Evolutionary conservation across 192 early-diverging fungal species (phyloP).

Genomic region (Linnemannia zychae): DNA sequence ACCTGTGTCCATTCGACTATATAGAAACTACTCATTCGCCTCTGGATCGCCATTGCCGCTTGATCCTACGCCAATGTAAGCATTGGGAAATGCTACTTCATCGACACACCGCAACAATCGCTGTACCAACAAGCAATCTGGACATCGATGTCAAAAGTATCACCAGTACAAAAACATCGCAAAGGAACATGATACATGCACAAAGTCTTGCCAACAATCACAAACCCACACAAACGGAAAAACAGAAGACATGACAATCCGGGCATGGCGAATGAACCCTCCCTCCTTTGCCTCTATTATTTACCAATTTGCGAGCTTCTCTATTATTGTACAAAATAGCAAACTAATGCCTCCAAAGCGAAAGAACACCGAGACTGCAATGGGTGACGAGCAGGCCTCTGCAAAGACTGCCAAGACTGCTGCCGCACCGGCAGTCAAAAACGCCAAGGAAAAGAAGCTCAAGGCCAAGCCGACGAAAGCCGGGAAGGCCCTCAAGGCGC

Average conservation of each 20-base stretch:
- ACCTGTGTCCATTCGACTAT: background rate
- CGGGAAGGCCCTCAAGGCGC: background rate
- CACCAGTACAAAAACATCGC: no score
- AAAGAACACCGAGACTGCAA: background rate
- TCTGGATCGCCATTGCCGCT: background rate
- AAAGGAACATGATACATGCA: no score
- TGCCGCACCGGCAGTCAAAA: background rate
- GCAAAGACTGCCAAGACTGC: slow-evolving; percentile 14
- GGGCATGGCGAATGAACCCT: no score
- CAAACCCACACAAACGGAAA: no score
- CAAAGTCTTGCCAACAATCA: no score
- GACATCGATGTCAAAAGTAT: no score
- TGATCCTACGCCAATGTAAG: background rate
- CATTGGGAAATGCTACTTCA: background rate
- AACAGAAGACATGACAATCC: no score
- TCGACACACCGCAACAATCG: background rate
- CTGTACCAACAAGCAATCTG: no score
- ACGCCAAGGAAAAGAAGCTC: background rate
- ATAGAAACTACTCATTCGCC: background rate
- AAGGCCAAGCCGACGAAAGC: background rate
- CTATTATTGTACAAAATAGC: background rate
- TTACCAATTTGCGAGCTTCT: background rate
- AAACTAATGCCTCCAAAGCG: slow-evolving; percentile 17
- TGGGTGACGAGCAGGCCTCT: background rate
- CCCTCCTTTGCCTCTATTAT: background rate